These are phyloP conservation scores for Talaromyces sp. DNA, from an alignment of 2,329 filamentous ascomycete genomes.

Conservation along the genomic window DNA sequence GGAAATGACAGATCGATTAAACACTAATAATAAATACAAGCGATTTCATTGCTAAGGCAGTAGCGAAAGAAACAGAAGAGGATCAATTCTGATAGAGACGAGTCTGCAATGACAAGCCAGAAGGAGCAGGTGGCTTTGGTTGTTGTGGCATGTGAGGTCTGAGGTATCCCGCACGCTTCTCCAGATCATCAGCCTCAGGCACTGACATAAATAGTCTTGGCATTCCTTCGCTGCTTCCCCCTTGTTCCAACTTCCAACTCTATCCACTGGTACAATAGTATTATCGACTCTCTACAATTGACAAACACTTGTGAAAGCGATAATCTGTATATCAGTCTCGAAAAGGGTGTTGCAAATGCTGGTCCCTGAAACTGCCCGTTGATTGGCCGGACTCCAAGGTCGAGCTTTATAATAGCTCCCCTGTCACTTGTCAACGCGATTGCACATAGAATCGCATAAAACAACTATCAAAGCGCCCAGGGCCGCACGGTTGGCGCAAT, in stretches of 20 bases:
- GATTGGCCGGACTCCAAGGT: not conserved
- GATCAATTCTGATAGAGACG: not conserved
- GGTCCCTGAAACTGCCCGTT: not conserved
- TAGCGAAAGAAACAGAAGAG: not conserved
- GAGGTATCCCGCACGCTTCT: not conserved
- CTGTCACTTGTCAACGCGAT: not conserved
- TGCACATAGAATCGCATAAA: not conserved
- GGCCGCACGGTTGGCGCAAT: not conserved
- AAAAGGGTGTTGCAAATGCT: not conserved
- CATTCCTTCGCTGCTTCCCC: not conserved
- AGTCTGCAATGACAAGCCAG: not conserved
- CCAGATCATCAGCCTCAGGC: not conserved
- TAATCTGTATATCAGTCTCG: not conserved
- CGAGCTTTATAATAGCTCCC: not conserved
- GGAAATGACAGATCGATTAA: conserved; percentile 1
- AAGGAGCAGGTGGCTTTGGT: not conserved
- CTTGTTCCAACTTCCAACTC: not conserved
- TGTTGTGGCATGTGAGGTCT: conserved; percentile 8
- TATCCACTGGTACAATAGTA: not conserved
- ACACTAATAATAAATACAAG: not conserved
- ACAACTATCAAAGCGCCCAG: not conserved
- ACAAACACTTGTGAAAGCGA: not conserved
- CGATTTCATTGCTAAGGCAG: not conserved
- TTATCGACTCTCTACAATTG: not conserved
- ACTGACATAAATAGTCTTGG: conserved; percentile 3